phyloP scores from a whole-genome alignment of 352 stramenopile genomes.

The Globisporangium emineosum region DNA sequence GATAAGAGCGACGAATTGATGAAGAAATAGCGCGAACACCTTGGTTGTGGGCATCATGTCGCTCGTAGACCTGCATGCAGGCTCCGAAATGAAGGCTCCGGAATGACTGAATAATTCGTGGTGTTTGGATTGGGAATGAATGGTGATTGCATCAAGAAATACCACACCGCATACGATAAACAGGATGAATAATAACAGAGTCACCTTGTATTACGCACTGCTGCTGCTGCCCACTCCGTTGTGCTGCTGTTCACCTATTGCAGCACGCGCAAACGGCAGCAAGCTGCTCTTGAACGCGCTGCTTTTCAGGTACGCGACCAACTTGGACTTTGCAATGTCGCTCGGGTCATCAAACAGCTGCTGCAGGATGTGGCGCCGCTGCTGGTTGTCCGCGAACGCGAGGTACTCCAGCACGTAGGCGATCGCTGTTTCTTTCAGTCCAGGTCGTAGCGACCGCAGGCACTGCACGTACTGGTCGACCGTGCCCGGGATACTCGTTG shows the following conservation, averaged over 20 bases:
- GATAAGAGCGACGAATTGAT: neutral
- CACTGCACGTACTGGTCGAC: constrained; percentile 51
- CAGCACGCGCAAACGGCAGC: constrained; percentile 19
- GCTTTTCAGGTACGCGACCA: constrained; percentile 72
- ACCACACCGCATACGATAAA: neutral
- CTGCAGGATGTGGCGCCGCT: constrained; percentile 57
- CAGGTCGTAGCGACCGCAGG: constrained; percentile 38
- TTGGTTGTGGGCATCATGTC: neutral
- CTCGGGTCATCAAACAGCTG: constrained; percentile 71
- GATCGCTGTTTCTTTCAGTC: constrained; percentile 60
- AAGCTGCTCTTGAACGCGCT: constrained; percentile 50
- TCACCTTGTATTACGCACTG: neutral
- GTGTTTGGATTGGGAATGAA: neutral
- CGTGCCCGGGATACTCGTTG: constrained; percentile 29
- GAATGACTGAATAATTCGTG: neutral
- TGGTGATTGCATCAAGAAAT: neutral
- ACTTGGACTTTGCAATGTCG: constrained; percentile 73
- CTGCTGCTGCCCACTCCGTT: neutral
- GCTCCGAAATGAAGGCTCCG: neutral
- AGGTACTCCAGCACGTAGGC: constrained; percentile 67
- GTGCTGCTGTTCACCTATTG: neutral
- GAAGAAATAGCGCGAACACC: neutral
- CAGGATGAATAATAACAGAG: too few species aligned
- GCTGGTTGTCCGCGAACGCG: constrained; percentile 38
- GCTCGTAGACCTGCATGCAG: neutral